phyloP scores from a whole-genome alignment of 2,329 filamentous ascomycete species.

The Colletotrichum sp. region DNA sequence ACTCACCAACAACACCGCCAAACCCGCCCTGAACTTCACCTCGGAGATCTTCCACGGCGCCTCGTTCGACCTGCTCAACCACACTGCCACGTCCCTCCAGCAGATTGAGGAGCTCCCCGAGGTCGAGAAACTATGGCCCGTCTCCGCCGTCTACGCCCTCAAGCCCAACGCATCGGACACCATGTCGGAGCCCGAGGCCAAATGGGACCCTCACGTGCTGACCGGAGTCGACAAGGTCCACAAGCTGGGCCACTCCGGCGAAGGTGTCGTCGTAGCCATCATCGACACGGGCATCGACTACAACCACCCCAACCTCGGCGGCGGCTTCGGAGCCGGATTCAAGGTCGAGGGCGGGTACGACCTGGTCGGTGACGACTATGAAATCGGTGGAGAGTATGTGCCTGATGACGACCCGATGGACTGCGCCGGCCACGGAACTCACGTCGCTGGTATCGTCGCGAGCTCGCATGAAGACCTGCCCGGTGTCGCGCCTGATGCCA shows the following conservation, averaged over 20 bases:
- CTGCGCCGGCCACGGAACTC: constrained; percentile 26
- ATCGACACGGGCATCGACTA: constrained; percentile 52
- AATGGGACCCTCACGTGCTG: constrained; percentile 1
- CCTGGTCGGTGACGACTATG: neutral
- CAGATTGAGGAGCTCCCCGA: neutral
- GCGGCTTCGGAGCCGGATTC: constrained; percentile 55
- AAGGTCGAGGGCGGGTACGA: constrained; percentile 46
- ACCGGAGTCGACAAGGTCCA: neutral
- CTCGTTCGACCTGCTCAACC: constrained; percentile 12
- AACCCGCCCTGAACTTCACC: constrained; percentile 10
- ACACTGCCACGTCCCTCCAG: neutral
- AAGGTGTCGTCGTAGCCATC: constrained; percentile 2
- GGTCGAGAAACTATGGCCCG: neutral
- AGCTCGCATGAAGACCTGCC: constrained; percentile 36
- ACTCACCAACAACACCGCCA: neutral
- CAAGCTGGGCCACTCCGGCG: neutral
- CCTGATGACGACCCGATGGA: constrained; percentile 46
- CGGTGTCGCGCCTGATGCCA: constrained; percentile 45
- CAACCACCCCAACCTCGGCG: constrained; percentile 54
- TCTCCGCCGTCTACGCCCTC: neutral
- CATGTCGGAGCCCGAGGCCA: neutral
- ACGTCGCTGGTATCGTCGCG: neutral
- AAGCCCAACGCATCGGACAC: neutral
- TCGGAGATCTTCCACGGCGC: constrained; percentile 13
- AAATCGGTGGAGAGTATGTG: constrained; percentile 30